Base-by-base conservation (phyloP, 2,329 filamentous ascomycete genomes). In the Chaetomium sp. region DNA sequence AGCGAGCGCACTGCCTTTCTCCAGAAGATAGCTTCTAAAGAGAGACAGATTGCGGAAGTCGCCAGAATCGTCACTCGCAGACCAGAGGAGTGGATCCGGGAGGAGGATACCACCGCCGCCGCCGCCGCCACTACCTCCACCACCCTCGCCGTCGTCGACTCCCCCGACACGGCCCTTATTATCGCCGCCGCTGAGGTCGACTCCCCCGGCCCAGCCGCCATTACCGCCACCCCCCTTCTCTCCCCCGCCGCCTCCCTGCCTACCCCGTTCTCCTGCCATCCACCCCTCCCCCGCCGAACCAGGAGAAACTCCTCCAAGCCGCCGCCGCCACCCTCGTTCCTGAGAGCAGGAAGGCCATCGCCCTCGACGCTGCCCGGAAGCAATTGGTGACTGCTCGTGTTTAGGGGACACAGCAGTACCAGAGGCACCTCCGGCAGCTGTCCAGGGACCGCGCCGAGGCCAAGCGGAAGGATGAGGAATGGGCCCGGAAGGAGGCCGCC, bases 201-300 rank as follows among this genome's bases (percentile, higher is more conserved):
- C 51, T 27, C 60, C 60, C 51, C 51, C 60, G 27, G 25, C 60
- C 49, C 60, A 38, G 51, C 21, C 38, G 25, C 51, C 38, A 16
- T 12, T 16, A 8, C 10, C 35, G 19, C 21, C 49, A 23, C 13
- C 13, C 33, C 8, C 33, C 21, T 51, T 61, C 21, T 19, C 23
- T 25, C 1, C 35, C 51, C 27, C 31, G 31, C 45, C 38, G 2
- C 25, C 23, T 27, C 29, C n/a, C 21, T 9, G 16, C 45, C 25
- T 19, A 29, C 27, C 42, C 13, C 16, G 27, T 29, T 33, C 29
- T 42, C 47, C 54, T 27, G 38, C 21, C 21, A 3, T 35, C 23
- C 6, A 33, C 33, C 27, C 9, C 49, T 16, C 16, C 54, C 51
- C 42, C 51, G 56, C 56, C 61, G 35, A 50, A 38, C 19, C 35